Base-by-base conservation (phyloP, 192 early-diverging fungal species). In the Backusella parvicylindrica region DNA sequence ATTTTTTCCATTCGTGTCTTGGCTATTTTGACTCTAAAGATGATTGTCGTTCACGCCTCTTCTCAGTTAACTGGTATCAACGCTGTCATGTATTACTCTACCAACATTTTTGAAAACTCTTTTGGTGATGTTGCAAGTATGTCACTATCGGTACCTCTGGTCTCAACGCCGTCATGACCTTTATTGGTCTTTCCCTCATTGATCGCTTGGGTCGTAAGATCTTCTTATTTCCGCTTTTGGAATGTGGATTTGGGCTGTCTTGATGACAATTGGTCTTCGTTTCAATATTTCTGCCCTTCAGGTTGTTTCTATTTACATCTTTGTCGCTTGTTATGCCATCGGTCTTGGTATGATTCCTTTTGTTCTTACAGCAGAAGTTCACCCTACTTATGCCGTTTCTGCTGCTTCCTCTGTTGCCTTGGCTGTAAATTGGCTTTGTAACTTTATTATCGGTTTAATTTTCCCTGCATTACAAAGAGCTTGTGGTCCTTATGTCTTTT, bases 11-110 rank as follows among this genome's bases (percentile, higher is more conserved):
- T 72, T 53, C 81, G 70, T 31, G 70, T 71, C 8, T 74, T 78
- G 69, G 37, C 71, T 47, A 79, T 86, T 36, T 85, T 85, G 49
- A 86, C 88, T 41, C 68, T 89, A 31, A 84, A 83, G 3, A 74
- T 94, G 69, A 89, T 90, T 78, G 68, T 86, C 21, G 72, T 87
- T 40, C 91, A 92, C 79, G 50, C 72, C 12, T 72, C 43, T 31
- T 73, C 72, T 35, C 92, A 92, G 75, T 81, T 94, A 6, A 86
- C 86, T 31, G 91, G 92, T 28, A 91, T 92, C 74, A 88, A 90
- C 38, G 84, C 85, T 6, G 85, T 89, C 41, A 85, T 91, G 64
- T 92, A 88, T 70, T 89, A 89, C 79, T 85, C 83, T 77, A 87
- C 86, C 32, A 85, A 82, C 18, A 88, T 94, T 32, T 92, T 94